These are phyloP conservation scores for Helminthosporium solani DNA, from an alignment of 2,329 filamentous ascomycete genomes.

Conservation along the genomic window DNA sequence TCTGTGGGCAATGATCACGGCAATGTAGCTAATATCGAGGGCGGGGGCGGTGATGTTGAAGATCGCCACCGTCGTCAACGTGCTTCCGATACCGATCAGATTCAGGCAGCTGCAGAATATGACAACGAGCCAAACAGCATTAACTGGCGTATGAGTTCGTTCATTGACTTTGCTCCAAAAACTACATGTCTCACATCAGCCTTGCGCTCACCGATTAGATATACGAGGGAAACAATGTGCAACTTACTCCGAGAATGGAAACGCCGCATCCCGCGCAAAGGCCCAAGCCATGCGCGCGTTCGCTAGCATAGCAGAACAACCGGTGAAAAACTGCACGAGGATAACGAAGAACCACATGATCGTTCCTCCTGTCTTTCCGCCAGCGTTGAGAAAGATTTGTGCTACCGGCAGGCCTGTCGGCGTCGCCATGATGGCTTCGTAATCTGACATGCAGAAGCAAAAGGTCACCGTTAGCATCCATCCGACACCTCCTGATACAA, in stretches of 20 bases:
- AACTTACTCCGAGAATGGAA: constrained; percentile 59
- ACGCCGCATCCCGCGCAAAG: constrained; percentile 59
- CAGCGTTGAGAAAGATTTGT: constrained; percentile 60
- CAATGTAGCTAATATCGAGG: constrained; percentile 57
- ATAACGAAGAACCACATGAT: constrained; percentile 64
- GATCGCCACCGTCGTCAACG: constrained; percentile 52
- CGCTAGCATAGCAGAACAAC: constrained; percentile 63
- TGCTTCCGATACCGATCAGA: constrained; percentile 54
- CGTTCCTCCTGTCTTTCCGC: constrained; percentile 57
- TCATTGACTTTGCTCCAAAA: constrained; percentile 56
- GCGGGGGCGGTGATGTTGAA: constrained; percentile 52
- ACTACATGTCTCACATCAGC: constrained; percentile 37
- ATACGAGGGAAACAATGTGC: background rate
- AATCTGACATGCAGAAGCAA: constrained; percentile 62
- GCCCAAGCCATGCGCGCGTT: constrained; percentile 64
- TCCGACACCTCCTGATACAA: constrained; percentile 61
- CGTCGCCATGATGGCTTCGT: constrained; percentile 56
- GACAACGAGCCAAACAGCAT: constrained; percentile 65
- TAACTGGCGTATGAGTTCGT: constrained; percentile 59
- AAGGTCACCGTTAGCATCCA: constrained; percentile 64
- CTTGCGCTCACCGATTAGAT: constrained; percentile 9
- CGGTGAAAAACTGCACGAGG: constrained; percentile 65
- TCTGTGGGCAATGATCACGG: constrained; percentile 60
- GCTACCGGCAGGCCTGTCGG: constrained; percentile 63
- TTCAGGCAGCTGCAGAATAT: constrained; percentile 56